These are phyloP conservation scores for Trichoderma sp. DNA, from an alignment of 2,329 filamentous ascomycete species.

Conservation along the genomic window DNA sequence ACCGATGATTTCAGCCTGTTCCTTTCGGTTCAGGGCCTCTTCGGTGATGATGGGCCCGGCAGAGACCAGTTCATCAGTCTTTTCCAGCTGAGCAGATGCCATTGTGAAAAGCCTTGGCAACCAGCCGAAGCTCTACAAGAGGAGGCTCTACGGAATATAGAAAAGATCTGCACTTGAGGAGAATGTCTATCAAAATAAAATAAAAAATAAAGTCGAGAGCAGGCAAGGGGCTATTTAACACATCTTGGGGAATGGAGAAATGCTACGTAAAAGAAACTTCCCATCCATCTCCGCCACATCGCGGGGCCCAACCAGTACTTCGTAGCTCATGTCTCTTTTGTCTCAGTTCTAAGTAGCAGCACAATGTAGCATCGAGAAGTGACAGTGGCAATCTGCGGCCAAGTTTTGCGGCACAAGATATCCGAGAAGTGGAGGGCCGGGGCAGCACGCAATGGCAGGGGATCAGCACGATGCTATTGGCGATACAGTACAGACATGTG, in stretches of 20 bases:
- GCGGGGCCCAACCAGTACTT: not conserved
- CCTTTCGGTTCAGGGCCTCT: not conserved
- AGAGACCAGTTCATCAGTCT: slow-evolving; percentile 1
- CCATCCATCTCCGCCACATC: not conserved
- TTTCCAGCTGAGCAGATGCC: slow-evolving; percentile 15
- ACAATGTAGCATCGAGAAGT: not conserved
- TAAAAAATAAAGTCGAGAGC: not conserved
- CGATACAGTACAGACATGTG: not conserved
- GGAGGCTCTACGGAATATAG: not conserved
- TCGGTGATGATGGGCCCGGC: slow-evolving; percentile 3
- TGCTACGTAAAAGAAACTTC: not conserved
- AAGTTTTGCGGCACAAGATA: slow-evolving; percentile 5
- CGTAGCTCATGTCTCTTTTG: not conserved
- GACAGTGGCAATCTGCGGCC: not conserved
- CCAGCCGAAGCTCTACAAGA: not conserved
- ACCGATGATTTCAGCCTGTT: slow-evolving; percentile 13
- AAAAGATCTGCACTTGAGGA: not conserved
- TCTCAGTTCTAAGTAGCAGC: not conserved
- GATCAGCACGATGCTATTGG: not conserved
- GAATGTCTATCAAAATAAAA: not conserved
- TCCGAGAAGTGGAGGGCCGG: slow-evolving; percentile 10
- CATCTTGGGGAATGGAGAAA: not conserved
- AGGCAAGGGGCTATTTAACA: slow-evolving; percentile 6
- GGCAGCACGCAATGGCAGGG: slow-evolving; percentile 15
- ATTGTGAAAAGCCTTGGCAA: not conserved